phyloP scores from a whole-genome alignment of 345 rosid species.

The Salix viminalis region DNA sequence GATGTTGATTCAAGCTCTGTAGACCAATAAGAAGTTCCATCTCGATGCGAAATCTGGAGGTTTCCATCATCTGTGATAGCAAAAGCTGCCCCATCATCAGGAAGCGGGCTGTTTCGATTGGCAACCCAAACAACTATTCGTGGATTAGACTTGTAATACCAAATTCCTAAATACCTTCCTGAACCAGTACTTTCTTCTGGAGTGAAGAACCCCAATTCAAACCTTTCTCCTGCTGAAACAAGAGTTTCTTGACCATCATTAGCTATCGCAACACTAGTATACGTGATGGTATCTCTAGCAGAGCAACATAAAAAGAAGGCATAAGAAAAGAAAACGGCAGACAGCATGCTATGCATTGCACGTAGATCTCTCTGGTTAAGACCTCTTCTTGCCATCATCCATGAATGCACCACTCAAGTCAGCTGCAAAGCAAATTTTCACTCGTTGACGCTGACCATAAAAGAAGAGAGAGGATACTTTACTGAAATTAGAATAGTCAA shows the following conservation, averaged over 20 bases:
- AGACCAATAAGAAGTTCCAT: slow-evolving; percentile 25
- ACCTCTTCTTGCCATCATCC: neutral
- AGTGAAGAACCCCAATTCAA: slow-evolving; percentile 42
- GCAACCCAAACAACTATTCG: slow-evolving; percentile 45
- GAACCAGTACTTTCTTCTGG: slow-evolving; percentile 28
- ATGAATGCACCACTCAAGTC: neutral
- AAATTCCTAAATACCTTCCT: slow-evolving; percentile 42
- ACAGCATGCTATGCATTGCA: neutral
- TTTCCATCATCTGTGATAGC: slow-evolving; percentile 25
- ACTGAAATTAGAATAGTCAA: neutral
- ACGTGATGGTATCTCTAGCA: slow-evolving; percentile 15
- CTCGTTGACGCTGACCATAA: neutral
- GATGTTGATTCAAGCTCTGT: neutral
- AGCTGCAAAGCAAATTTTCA: neutral
- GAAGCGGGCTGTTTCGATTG: slow-evolving; percentile 33
- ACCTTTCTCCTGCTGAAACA: slow-evolving; percentile 17
- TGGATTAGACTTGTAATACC: slow-evolving; percentile 31
- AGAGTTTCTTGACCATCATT: slow-evolving; percentile 16
- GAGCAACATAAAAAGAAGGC: neutral
- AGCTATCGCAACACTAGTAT: neutral
- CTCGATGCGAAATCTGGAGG: slow-evolving; percentile 24
- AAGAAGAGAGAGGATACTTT: too few species aligned
- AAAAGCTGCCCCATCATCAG: slow-evolving; percentile 5
- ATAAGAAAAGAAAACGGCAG: too few species aligned
- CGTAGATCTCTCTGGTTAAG: neutral